These are phyloP conservation scores for Apostasia shenzhenica DNA, from an alignment of 106 monocot genomes.

Conservation along the genomic window DNA sequence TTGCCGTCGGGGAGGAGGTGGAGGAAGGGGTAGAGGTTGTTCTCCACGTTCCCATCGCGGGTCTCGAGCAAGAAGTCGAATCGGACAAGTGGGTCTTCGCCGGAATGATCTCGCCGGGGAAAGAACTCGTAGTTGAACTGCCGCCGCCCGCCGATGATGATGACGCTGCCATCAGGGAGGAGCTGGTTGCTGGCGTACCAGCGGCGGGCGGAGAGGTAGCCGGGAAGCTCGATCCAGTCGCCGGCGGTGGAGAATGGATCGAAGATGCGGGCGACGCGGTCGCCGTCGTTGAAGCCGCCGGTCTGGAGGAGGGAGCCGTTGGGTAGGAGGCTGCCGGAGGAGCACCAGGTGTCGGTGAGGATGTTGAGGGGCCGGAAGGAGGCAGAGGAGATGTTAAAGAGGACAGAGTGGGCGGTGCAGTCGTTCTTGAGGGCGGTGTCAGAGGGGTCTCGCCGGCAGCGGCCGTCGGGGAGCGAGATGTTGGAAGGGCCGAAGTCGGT, in stretches of 20 bases:
- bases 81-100: constrained; percentile 9
- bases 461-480: constrained; percentile 30
- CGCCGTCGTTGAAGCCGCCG: constrained; percentile 14
- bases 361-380: constrained; percentile 12
- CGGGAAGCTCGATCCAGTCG: constrained; percentile 15
- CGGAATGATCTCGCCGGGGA: constrained; percentile 11
- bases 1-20: constrained; percentile 68
- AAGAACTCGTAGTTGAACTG: constrained; percentile 81
- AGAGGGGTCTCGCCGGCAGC: constrained; percentile 22
- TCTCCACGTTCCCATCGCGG: constrained; percentile 20
- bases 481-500: constrained; percentile 51
- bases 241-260: background rate
- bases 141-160: constrained; percentile 58
- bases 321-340: constrained; percentile 6
- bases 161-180: constrained; percentile 51
- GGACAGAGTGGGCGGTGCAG: constrained; percentile 17
- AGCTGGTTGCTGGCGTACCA: constrained; percentile 63
- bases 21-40: constrained; percentile 88
- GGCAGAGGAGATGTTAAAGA: background rate
- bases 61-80: constrained; percentile 41
- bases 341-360: constrained; percentile 13
- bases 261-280: constrained; percentile 3
- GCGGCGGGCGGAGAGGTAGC: constrained; percentile 27
- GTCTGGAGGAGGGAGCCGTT: constrained; percentile 12
- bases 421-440: constrained; percentile 3